A percentile compares a stretch with the other conserved stretches of the same genome.
Evolutionary conservation across 805 yeast genomes (phyloP).

Genomic region (Candida dajiaensis): DNA sequence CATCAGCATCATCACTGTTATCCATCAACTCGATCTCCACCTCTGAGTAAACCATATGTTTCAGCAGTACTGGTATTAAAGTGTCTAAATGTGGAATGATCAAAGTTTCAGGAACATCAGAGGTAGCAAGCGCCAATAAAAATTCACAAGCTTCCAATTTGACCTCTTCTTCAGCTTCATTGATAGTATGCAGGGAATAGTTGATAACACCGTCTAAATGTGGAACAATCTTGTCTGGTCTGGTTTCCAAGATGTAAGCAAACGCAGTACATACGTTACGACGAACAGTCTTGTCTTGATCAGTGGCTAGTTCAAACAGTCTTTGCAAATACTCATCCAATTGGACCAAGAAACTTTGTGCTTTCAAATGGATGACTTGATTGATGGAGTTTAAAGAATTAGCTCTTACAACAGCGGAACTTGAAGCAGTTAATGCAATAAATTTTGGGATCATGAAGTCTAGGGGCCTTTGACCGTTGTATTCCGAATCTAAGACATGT

Average conservation of each 20-base stretch:
- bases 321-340: slow-evolving; percentile 61
- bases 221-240: slow-evolving; percentile 75
- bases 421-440: slow-evolving; percentile 41
- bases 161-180: slow-evolving; percentile 59
- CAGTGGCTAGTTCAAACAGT: slow-evolving; percentile 66
- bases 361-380: slow-evolving; percentile 63
- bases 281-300: slow-evolving; percentile 52
- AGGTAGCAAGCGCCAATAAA: slow-evolving; percentile 64
- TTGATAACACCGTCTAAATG: slow-evolving; percentile 83
- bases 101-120: slow-evolving; percentile 44
- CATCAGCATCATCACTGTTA: slow-evolving; percentile 65
- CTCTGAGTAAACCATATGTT: slow-evolving; percentile 84
- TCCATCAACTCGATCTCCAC: slow-evolving; percentile 69
- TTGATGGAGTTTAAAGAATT: slow-evolving; percentile 67
- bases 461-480: slow-evolving; percentile 62
- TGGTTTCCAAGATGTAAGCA: slow-evolving; percentile 58
- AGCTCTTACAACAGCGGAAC: slow-evolving; percentile 47
- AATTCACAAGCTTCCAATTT: slow-evolving; percentile 94
- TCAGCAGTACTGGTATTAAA: slow-evolving; percentile 72
- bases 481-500: slow-evolving; percentile 54
- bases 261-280: slow-evolving; percentile 76
- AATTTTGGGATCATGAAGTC: slow-evolving; percentile 63
- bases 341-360: slow-evolving; percentile 58
- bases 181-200: slow-evolving; percentile 76
- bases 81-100: slow-evolving; percentile 51